Evolutionary conservation across 768 basidiomycete species (phyloP).

Genomic region (Wakefieldia striispora): DNA sequence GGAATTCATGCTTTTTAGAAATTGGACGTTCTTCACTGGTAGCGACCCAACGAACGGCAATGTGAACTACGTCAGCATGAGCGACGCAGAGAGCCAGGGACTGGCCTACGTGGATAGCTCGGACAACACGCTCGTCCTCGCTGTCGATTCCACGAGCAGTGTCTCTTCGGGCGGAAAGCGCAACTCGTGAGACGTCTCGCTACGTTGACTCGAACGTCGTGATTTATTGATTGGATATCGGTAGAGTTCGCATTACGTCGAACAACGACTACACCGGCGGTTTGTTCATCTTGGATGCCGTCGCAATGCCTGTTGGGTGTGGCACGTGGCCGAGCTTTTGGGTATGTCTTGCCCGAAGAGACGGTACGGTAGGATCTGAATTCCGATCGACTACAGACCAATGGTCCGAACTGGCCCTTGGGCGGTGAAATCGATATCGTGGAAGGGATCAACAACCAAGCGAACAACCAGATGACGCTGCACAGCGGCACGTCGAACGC

Average conservation of each 20-base stretch:
- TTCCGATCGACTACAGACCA: slow-evolving; percentile 26
- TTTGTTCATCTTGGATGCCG: slow-evolving; percentile 72
- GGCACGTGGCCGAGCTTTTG: slow-evolving; percentile 59
- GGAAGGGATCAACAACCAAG: slow-evolving; percentile 63
- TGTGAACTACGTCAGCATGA: slow-evolving; percentile 55
- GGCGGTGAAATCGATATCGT: slow-evolving; percentile 70
- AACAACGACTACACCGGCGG: slow-evolving; percentile 57
- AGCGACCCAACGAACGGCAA: slow-evolving; percentile 68
- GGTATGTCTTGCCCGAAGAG: slow-evolving; percentile 25
- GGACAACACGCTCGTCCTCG: slow-evolving; percentile 52
- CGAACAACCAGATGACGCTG: slow-evolving; percentile 61
- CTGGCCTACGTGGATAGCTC: slow-evolving; percentile 56
- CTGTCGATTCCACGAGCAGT: slow-evolving; percentile 53
- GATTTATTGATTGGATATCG: background rate
- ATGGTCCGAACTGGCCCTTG: slow-evolving; percentile 53
- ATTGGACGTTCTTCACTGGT: slow-evolving; percentile 60
- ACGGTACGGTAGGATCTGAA: background rate
- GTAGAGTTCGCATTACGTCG: slow-evolving; percentile 64
- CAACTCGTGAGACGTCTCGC: slow-evolving; percentile 38
- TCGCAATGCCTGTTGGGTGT: slow-evolving; percentile 68
- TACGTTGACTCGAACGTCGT: background rate
- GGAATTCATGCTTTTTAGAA: slow-evolving; percentile 34
- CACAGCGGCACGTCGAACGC: slow-evolving; percentile 49
- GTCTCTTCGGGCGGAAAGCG: slow-evolving; percentile 52
- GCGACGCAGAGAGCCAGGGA: slow-evolving; percentile 46